These are phyloP conservation scores for Fusarium sarcochroum DNA, from an alignment of 2,329 filamentous ascomycete species.

Conservation along the genomic window DNA sequence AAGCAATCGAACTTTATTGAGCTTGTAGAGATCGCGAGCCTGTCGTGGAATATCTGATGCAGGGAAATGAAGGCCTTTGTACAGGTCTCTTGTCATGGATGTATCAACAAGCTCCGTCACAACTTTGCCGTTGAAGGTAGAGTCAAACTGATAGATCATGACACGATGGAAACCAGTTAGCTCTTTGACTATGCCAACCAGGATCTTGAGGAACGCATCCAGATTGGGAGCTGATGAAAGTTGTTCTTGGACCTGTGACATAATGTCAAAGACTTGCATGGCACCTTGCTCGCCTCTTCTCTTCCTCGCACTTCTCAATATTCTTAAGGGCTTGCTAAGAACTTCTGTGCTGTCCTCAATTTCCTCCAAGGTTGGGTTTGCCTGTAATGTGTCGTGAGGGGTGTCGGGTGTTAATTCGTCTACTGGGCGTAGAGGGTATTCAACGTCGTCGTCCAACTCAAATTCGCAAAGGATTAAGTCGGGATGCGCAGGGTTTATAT, in stretches of 20 bases:
- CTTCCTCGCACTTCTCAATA: slow-evolving; percentile 81
- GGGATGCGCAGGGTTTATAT: slow-evolving; percentile 77
- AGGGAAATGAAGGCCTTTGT: slow-evolving; percentile 89
- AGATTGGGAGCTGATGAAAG: slow-evolving; percentile 79
- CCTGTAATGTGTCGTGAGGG: slow-evolving; percentile 81
- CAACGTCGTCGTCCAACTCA: slow-evolving; percentile 82
- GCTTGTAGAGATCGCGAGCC: slow-evolving; percentile 87
- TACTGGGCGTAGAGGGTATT: slow-evolving; percentile 75
- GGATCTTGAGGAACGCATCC: slow-evolving; percentile 81
- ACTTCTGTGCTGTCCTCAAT: slow-evolving; percentile 81
- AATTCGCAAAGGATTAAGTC: slow-evolving; percentile 89
- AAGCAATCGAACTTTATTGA: slow-evolving; percentile 89
- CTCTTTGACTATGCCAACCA: slow-evolving; percentile 90
- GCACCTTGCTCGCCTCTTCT: slow-evolving; percentile 83
- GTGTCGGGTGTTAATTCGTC: slow-evolving; percentile 71
- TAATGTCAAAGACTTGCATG: slow-evolving; percentile 92
- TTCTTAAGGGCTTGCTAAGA: slow-evolving; percentile 81
- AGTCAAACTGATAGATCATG: slow-evolving; percentile 94
- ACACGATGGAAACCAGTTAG: slow-evolving; percentile 92
- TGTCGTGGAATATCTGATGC: slow-evolving; percentile 89
- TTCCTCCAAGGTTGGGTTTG: slow-evolving; percentile 81
- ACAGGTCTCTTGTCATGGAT: slow-evolving; percentile 82
- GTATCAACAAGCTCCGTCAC: slow-evolving; percentile 91
- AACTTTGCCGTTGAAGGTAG: slow-evolving; percentile 84
- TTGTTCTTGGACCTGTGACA: slow-evolving; percentile 93